These are phyloP conservation scores for Fragaria iinumae DNA, from an alignment of 306 rosid species.

Conservation along the genomic window DNA sequence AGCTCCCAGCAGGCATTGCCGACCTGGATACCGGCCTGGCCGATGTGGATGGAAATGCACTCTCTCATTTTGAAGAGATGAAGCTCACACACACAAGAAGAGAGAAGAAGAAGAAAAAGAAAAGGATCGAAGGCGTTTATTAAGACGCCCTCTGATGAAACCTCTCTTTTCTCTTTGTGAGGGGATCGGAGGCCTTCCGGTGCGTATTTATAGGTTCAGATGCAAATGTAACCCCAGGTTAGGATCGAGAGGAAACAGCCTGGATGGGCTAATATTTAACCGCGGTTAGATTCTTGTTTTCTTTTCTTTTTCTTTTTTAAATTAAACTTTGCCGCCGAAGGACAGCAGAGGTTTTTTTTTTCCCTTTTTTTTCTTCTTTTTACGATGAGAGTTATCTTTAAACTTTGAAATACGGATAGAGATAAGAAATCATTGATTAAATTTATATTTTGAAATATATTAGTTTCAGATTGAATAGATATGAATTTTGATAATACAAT, in stretches of 20 bases:
- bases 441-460: too few species aligned
- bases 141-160: conserved; percentile 64
- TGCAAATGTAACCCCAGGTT: neutral
- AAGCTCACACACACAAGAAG: neutral
- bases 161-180: neutral
- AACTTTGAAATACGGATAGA: too few species aligned
- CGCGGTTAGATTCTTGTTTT: neutral
- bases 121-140: conserved; percentile 63
- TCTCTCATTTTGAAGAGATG: conserved; percentile 65
- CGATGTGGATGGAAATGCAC: conserved; percentile 92
- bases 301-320: neutral
- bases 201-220: conserved; percentile 27
- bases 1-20: conserved; percentile 99
- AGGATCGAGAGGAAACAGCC: neutral
- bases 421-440: too few species aligned
- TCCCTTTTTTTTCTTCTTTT: too few species aligned
- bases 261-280: neutral
- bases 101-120: neutral
- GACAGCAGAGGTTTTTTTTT: neutral
- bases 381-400: too few species aligned
- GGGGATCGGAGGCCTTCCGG: too few species aligned
- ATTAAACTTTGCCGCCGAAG: neutral
- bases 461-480: too few species aligned
- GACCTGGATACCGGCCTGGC: conserved; percentile 97
- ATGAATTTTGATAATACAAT: too few species aligned